A percentile compares a stretch with the other conserved stretches of the same genome.
phyloP scores from a whole-genome alignment of 495 filamentous ascomycete genomes.

The Immersiella caudata region DNA sequence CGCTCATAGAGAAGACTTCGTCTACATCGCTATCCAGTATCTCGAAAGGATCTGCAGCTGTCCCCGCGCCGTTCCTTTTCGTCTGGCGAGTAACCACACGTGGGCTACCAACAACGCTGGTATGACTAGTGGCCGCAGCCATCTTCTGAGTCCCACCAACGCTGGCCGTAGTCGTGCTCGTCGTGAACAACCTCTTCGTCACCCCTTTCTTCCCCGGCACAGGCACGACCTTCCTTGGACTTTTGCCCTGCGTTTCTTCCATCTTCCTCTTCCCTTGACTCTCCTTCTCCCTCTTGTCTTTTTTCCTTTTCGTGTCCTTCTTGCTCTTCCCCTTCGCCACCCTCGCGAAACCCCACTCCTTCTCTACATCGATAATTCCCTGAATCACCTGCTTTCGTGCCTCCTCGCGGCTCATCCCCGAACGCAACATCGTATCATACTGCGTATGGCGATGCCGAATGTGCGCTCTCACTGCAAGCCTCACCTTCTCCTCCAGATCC shows the following conservation, averaged over 20 bases:
- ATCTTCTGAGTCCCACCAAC: no score
- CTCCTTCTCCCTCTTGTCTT: no score
- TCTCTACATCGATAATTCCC: constrained; percentile 28
- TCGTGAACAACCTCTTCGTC: constrained; percentile 3
- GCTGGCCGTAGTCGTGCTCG: no score
- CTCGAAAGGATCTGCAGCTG: neutral
- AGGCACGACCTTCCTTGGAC: neutral
- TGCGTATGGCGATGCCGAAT: constrained; percentile 44
- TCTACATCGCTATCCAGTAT: neutral
- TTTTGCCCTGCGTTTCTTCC: neutral
- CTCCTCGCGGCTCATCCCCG: constrained; percentile 12
- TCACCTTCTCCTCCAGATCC: constrained; percentile 34
- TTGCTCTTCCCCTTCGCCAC: neutral
- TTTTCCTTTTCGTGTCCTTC: no score
- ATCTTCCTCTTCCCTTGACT: neutral
- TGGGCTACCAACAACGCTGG: neutral
- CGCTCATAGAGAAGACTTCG: constrained; percentile 8
- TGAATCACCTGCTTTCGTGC: constrained; percentile 28
- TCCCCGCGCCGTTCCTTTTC: neutral
- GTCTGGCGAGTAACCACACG: constrained; percentile 9
- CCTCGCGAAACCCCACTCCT: constrained; percentile 22
- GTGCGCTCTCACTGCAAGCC: constrained; percentile 42
- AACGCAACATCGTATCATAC: constrained; percentile 38
- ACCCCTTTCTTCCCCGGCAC: neutral
- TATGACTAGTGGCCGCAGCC: neutral